These are phyloP conservation scores for Sarocladium oryzae DNA, from an alignment of 2,329 filamentous ascomycete genomes.

Conservation along the genomic window DNA sequence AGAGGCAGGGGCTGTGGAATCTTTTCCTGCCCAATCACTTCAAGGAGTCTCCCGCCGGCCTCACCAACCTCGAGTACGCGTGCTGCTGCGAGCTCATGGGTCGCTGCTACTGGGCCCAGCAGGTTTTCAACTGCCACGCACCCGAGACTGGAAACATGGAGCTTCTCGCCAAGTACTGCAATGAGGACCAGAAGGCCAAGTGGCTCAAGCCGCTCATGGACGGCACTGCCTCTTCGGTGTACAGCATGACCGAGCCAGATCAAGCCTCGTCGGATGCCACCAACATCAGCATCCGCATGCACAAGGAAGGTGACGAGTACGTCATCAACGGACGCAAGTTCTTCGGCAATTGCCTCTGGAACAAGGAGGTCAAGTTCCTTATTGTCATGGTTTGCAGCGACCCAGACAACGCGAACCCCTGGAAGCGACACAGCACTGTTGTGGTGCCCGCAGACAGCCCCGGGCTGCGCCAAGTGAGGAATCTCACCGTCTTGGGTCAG, in stretches of 20 bases:
- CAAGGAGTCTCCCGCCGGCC: conserved; percentile 78
- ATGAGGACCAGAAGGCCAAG: conserved; percentile 67
- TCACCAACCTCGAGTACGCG: conserved; percentile 86
- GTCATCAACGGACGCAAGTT: conserved; percentile 91
- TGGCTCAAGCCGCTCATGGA: conserved; percentile 73
- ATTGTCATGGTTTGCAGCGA: conserved; percentile 89
- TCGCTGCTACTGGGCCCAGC: conserved; percentile 68
- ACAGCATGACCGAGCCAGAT: conserved; percentile 83
- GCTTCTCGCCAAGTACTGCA: conserved; percentile 78
- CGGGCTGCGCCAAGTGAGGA: conserved; percentile 78
- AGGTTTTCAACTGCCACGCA: conserved; percentile 77
- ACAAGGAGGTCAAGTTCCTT: conserved; percentile 80
- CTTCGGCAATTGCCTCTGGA: conserved; percentile 89
- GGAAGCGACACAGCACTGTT: conserved; percentile 84
- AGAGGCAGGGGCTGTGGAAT: conserved; percentile 80
- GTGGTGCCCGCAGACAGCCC: conserved; percentile 70
- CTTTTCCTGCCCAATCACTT: conserved; percentile 91
- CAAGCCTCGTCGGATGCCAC: conserved; percentile 78
- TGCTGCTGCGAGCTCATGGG: conserved; percentile 89
- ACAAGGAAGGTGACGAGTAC: conserved; percentile 71
- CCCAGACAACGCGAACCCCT: conserved; percentile 61
- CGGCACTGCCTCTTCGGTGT: conserved; percentile 75
- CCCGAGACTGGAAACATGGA: conserved; percentile 91
- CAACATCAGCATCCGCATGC: conserved; percentile 77
- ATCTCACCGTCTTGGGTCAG: conserved; percentile 70